Evolutionary conservation across 768 basidiomycete species (phyloP), one percentile per base, ranked within the genome.

Genomic region (Trametes elegans): DNA sequence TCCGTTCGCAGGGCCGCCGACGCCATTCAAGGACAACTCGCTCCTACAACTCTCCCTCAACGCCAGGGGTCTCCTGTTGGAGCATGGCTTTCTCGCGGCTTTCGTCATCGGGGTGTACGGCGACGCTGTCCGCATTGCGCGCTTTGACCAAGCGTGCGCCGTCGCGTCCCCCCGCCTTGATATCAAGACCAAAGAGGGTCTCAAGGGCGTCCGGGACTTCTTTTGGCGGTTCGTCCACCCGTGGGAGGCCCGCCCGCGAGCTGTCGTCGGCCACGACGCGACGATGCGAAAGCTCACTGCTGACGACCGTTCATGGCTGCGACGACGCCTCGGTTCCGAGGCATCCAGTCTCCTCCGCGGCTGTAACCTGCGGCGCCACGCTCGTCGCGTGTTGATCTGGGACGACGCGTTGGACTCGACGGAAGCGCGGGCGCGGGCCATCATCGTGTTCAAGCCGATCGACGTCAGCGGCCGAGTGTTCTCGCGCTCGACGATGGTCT

Each of bases 191-290:
- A 29, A 31, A 0, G 49, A 53, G 3, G 24, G 46, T 23, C 38
- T 60, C 5, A 31, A 28, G 5, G 24, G 5, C 21, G 6, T 49
- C 3, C 47, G n/a, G 7, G 47, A 49, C 6, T 61, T 61, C 52
- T 45, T 61, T 21, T 61, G 60, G 60, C 21, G 43, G 8, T 57
- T 58, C 29, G 44, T 49, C 13, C 47, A 61, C 36, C 38, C 53
- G 2, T 45, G 42, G 32, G 52, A 44, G 10, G 43, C 18, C 1
- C 13, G 26, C 7, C 36, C n/a, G 3, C 38, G 49, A 9, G n/a
- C 53, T 24, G 46, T 55, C 6, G 29, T 54, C 13, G 58, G 58
- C 32, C n/a, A 4, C 4, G 58, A 59, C 35, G 27, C 52, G 14
- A 49, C 53, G 2, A 38, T 59, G 6, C 23, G 29, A 5, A 43